Conservation (phyloP, 768 basidiomycete species). For the Leucogyrophana mollusca region DNA sequence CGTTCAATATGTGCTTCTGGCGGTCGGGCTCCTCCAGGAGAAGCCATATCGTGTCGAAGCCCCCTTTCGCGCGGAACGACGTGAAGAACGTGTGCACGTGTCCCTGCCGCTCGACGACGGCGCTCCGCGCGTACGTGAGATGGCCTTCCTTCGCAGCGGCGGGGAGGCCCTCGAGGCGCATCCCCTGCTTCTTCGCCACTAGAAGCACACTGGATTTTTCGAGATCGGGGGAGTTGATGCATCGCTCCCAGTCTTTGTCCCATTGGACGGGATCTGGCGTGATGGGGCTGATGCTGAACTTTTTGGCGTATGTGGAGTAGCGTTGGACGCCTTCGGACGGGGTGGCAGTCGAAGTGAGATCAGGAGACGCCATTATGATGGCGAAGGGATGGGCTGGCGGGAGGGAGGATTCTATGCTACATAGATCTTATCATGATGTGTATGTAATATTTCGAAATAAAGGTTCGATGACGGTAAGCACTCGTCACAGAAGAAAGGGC, state of each 20-base stretch:
- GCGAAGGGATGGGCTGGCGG: no score
- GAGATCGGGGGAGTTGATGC: constrained; percentile 5
- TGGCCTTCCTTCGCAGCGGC: background rate
- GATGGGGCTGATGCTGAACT: constrained; percentile 3
- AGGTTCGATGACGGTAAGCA: no score
- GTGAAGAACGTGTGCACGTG: background rate
- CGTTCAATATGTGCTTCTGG: constrained; percentile 12
- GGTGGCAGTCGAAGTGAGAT: no score
- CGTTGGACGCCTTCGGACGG: no score
- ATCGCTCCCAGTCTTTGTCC: constrained; percentile 21
- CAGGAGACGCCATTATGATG: no score
- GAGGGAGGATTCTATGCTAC: no score
- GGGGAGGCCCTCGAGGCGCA: background rate
- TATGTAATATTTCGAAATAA: no score
- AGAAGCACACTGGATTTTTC: constrained; percentile 9
- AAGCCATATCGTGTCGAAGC: constrained; percentile 14
- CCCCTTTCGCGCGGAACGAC: background rate
- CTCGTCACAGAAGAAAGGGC: no score
- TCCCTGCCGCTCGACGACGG: background rate
- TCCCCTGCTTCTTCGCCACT: no score
- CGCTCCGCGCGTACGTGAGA: constrained; percentile 1
- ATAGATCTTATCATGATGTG: no score
- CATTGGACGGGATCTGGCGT: constrained; percentile 12
- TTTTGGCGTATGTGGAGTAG: no score
- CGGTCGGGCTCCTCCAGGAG: constrained; percentile 13